Percentiles rank a stretch among this genome's conserved stretches.
These are phyloP conservation scores for Bassia scoparia DNA, from an alignment of 148 eudicot genomes.

Conservation along the genomic window DNA sequence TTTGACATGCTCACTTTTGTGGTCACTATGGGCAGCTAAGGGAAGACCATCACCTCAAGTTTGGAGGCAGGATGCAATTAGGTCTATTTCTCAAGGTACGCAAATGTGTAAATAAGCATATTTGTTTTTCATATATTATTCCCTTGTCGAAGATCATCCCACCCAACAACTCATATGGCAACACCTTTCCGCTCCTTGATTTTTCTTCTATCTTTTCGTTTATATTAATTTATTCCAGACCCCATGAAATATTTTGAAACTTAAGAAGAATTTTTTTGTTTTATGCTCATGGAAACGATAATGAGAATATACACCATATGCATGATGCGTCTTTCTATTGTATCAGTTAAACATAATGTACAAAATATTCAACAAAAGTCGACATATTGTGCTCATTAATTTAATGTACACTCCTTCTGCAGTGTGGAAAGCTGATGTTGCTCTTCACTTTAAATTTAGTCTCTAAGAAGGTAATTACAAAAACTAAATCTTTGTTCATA, in stretches of 20 bases:
- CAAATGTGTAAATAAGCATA: background rate
- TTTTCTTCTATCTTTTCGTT: background rate
- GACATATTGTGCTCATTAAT: background rate
- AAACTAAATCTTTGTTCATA: background rate
- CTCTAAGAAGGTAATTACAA: slow-evolving; percentile 58
- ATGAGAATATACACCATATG: no score
- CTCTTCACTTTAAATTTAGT: no score
- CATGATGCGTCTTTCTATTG: background rate
- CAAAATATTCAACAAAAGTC: background rate
- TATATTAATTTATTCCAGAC: background rate
- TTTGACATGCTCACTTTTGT: slow-evolving; percentile 4
- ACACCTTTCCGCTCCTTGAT: background rate
- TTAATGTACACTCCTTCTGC: slow-evolving; percentile 10
- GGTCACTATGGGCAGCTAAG: slow-evolving; percentile 51
- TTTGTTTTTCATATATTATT: background rate
- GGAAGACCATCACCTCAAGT: slow-evolving; percentile 96
- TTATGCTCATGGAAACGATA: no score
- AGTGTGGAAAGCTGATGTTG: slow-evolving; percentile 98
- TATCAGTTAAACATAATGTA: background rate
- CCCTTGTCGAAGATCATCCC: no score
- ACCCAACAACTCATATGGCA: background rate
- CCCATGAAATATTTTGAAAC: background rate
- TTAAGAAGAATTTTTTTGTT: background rate
- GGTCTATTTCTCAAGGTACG: slow-evolving; percentile 94
- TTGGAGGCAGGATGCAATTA: slow-evolving; percentile 96